Evolutionary conservation across 306 rosid species (phyloP).

Genomic region (Ormosia semicastrata): DNA sequence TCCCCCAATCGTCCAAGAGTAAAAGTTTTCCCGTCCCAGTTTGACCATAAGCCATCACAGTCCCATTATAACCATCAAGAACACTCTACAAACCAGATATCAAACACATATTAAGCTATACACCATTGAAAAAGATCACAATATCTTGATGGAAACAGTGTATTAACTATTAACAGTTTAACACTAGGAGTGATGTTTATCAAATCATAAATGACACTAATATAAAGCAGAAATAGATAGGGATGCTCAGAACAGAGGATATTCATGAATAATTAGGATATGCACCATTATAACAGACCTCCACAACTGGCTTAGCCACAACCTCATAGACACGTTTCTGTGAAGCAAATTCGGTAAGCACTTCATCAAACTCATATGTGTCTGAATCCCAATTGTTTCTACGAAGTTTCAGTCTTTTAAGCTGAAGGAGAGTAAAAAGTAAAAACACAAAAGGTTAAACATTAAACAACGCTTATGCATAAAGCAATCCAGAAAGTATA

Average conservation of each 20-base stretch:
- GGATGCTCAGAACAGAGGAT: neutral
- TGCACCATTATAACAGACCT: constrained; percentile 49
- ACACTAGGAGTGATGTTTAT: neutral
- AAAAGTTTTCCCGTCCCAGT: constrained; percentile 96
- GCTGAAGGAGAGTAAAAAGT: constrained; percentile 43
- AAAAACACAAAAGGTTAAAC: constrained; percentile 27
- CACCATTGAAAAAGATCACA: constrained; percentile 9
- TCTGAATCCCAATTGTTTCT: constrained; percentile 95
- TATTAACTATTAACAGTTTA: neutral
- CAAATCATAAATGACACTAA: constrained; percentile 15
- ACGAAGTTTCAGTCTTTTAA: constrained; percentile 88
- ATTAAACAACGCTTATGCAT: constrained; percentile 4
- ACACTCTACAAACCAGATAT: constrained; percentile 68
- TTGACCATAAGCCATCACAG: constrained; percentile 99
- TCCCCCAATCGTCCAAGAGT: constrained; percentile 93
- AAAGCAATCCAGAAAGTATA: neutral
- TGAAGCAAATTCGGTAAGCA: constrained; percentile 85
- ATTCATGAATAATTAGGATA: constrained; percentile 6
- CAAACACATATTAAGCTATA: constrained; percentile 15
- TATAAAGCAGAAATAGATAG: constrained; percentile 20
- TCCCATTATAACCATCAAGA: constrained; percentile 94
- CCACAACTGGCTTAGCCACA: constrained; percentile 98
- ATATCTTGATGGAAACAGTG: neutral
- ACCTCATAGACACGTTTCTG: constrained; percentile 98
- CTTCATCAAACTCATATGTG: constrained; percentile 90